Evolutionary conservation across 805 yeast species (phyloP), one percentile per base, ranked within the genome.

Genomic region (Candida nitratophila): DNA sequence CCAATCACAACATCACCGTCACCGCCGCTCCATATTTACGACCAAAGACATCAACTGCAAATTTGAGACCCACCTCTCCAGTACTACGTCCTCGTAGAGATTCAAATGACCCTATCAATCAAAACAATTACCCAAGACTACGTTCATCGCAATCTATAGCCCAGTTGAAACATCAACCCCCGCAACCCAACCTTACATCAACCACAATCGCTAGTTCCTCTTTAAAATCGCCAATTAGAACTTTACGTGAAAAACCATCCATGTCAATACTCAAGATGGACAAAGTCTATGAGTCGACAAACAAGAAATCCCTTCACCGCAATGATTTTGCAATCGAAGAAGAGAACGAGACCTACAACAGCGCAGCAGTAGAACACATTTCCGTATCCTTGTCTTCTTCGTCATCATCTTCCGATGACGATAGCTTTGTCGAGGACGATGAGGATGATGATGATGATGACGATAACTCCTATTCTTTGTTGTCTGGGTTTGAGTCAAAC

Each of bases 211-310:
- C 48, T 26, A 37, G 45, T 6, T 7, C 39, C n/a, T 12, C 30
- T 9, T n/a, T 15, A 16, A 26, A 24, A 7, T 16, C 34, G 27
- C 27, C 24, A 19, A 20, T 17, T 14, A 46, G 40, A 29, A 44
- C 44, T 3, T 48, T 54, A 21, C 49, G 53, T 19, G 36, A 50
- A 15, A 58, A 54, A 38, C 56, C 56, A 5, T 58, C 63, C 3
- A 44, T 53, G 49, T 50, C 58, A 3, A 50, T 56, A 16, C 43
- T 57, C 43, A 54, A 46, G 24, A 40, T 55, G 29, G 63, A 58
- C 42, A 44, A 39, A 31, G 35, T 34, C 16, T 50, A 50, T 37
- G 37, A 34, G 20, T 34, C 37, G 4, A n/a, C 37, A 6, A 19
- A 8, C 11, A 17, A 17, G 21, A 17, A 16, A 32, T n/a, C 4